A percentile compares a stretch with the other conserved stretches of the same genome.
phyloP scores from a whole-genome alignment of 345 rosid species.

The Lumnitzera racemosa region DNA sequence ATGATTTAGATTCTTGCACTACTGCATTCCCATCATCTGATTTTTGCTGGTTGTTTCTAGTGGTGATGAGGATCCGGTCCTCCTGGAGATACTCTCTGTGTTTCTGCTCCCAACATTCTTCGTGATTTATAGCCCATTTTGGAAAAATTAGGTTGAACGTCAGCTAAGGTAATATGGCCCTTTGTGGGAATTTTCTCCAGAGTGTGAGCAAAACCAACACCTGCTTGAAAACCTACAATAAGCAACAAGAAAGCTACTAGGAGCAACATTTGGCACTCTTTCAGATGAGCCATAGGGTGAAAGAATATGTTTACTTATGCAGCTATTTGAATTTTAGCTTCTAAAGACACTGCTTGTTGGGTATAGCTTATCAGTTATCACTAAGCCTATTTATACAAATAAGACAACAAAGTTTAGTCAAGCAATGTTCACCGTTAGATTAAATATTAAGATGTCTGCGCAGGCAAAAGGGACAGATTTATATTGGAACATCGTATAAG shows the following conservation, averaged over 20 bases:
- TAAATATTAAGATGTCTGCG: neutral
- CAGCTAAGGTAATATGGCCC: neutral
- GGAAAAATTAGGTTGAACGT: no score
- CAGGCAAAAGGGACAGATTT: neutral
- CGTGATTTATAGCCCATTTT: neutral
- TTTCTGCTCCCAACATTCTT: conserved; percentile 3
- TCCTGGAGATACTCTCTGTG: conserved; percentile 6
- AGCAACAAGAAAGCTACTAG: conserved; percentile 8
- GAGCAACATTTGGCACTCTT: neutral
- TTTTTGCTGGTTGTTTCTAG: neutral
- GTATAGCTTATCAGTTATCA: no score
- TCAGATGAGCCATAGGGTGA: conserved; percentile 10
- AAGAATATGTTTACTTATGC: neutral
- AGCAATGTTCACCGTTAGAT: no score
- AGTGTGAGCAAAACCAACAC: conserved; percentile 4
- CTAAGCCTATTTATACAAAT: no score
- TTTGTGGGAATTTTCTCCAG: conserved; percentile 3
- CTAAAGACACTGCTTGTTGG: no score
- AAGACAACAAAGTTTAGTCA: no score
- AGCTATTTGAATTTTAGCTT: no score
- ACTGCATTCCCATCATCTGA: no score
- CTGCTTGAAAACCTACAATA: conserved; percentile 9
- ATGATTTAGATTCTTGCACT: no score
- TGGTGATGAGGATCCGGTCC: conserved; percentile 17
- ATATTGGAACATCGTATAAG: conserved; percentile 16